These are phyloP conservation scores for Hypericum androsaemum DNA, from an alignment of 345 rosid species.

Conservation along the genomic window DNA sequence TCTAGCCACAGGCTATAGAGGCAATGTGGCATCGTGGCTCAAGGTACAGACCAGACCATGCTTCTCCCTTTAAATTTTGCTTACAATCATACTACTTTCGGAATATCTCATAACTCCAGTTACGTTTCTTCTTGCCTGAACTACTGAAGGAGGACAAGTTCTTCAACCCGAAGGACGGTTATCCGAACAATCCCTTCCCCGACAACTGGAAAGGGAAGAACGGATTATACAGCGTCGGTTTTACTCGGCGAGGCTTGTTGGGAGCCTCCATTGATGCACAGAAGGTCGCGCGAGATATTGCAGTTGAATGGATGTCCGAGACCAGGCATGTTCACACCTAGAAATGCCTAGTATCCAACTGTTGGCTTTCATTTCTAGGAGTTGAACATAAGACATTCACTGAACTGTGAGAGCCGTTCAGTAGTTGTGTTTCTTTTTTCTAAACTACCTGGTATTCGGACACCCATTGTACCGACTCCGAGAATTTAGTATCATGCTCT, in stretches of 20 bases:
- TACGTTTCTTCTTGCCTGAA: not conserved
- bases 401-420: too few relatives aligned
- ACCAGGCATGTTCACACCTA: constrained; percentile 11
- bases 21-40: constrained; percentile 37
- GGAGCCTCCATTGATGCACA: constrained; percentile 27
- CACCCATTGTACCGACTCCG: too few relatives aligned
- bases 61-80: not conserved
- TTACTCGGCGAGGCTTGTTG: constrained; percentile 16
- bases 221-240: constrained; percentile 28
- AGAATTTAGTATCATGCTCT: too few relatives aligned
- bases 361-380: too few relatives aligned
- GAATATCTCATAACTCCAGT: too few relatives aligned
- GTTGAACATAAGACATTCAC: too few relatives aligned
- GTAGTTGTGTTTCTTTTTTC: too few relatives aligned
- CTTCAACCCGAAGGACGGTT: constrained; percentile 14
- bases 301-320: constrained; percentile 17
- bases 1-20: constrained; percentile 42
- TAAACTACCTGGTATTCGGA: too few relatives aligned
- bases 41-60: constrained; percentile 11
- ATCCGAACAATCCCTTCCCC: constrained; percentile 17
- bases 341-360: too few relatives aligned
- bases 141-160: constrained; percentile 15
- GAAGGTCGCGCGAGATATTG: constrained; percentile 25
- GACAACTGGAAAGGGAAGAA: constrained; percentile 28
- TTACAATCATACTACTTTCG: not conserved